Percentiles rank a stretch among this genome's conserved stretches.
Conservation (phyloP, 2,329 filamentous ascomycete genomes). For the Balansia obtecta region DNA sequence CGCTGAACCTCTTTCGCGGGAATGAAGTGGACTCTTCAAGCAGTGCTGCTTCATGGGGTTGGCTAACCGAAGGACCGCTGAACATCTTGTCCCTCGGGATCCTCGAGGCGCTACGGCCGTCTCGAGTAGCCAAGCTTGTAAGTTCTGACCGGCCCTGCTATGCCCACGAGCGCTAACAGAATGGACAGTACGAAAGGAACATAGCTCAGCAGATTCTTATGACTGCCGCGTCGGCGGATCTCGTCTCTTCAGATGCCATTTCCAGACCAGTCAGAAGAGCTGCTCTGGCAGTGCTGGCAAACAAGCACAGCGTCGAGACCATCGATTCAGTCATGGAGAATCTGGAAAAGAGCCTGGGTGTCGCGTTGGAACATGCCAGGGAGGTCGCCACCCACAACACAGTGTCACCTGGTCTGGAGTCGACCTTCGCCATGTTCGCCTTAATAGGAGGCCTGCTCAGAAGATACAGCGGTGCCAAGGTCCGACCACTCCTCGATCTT, state of each 20-base stretch:
- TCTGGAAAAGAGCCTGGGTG: conserved; percentile 15
- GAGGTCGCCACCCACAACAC: not conserved
- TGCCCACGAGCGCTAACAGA: conserved; percentile 3
- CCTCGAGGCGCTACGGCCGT: conserved; percentile 23
- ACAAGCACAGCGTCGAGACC: conserved; percentile 30
- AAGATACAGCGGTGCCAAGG: conserved; percentile 24
- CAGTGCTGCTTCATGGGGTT: conserved; percentile 15
- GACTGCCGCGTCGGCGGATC: conserved; percentile 12
- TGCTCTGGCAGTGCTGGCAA: conserved; percentile 29
- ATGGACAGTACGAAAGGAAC: conserved; percentile 21
- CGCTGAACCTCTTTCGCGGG: conserved; percentile 25
- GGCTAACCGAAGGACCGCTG: conserved; percentile 18
- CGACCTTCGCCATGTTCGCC: conserved; percentile 19
- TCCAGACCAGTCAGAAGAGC: conserved; percentile 18
- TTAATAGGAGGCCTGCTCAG: conserved; percentile 26
- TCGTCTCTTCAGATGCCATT: conserved; percentile 4
- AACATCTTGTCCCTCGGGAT: conserved; percentile 27
- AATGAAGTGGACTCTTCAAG: conserved; percentile 9
- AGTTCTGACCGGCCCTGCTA: conserved; percentile 5
- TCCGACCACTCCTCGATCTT: conserved; percentile 21
- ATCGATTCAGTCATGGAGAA: conserved; percentile 14
- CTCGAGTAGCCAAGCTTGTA: conserved; percentile 22
- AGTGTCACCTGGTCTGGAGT: not conserved
- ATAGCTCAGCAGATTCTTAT: conserved; percentile 24
- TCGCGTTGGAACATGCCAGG: conserved; percentile 9